Base-by-base conservation (phyloP, 805 yeast species). In the Starmerella roubikii region DNA sequence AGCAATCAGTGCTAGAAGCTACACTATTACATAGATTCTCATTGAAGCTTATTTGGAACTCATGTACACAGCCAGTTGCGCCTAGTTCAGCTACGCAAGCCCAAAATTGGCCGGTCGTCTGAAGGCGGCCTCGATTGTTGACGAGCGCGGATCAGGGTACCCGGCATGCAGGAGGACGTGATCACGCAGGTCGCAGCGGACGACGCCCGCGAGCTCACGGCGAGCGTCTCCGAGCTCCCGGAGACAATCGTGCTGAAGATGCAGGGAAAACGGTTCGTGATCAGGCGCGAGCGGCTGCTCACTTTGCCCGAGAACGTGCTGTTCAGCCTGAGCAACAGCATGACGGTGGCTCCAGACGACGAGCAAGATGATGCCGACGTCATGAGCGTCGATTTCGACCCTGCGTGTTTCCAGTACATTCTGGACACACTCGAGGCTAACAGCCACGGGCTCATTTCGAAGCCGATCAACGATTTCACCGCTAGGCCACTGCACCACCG, bases 251-350 rank as follows among this genome's bases (percentile, higher is more conserved):
- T 73, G 53, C 66, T 88, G 60, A 76, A 82, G 53, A 69, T 88
- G 38, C 71, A 94, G 35, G 94, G 93, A 16, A 61, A 60, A 15
- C 62, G 67, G 45, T 84, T 86, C 58, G 72, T 74, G 35, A 76
- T 91, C 34, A 76, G 93, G 4, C 68, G 95, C 45, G 93, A 83
- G 51, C 94, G 84, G 56, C 68, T 91, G 48, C 78, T 86, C 83
- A 75, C 84, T 37, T 64, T 91, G 24, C 98, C 98, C 1, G 98
- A 91, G 56, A 76, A 86, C 44, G 74, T 91, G 19, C 63, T 91
- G 41, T 69, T 86, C 39, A 82, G 95, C 51, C 62, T 91, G 18
- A 38, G 39, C 23, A 19, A 44, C 20, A 39, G 40, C 82, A 25
- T 38, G 28, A 9, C 22, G 2, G 32, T 30, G 23, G 18, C 30